Base-by-base conservation (phyloP, 2,329 filamentous ascomycete species). In the Bipolaris gigantea region DNA sequence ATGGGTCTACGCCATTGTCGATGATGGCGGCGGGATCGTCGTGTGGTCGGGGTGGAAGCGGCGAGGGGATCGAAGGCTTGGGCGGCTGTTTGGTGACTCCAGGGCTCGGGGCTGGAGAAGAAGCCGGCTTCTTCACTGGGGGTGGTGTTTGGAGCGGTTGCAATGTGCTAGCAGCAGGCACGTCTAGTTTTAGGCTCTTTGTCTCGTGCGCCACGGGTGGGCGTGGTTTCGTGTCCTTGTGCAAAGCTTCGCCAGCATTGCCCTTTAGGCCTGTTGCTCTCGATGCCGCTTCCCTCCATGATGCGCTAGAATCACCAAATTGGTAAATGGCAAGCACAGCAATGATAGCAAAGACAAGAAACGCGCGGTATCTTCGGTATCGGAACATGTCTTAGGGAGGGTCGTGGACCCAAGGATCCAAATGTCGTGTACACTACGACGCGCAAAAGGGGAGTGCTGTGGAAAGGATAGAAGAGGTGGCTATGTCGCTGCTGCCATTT, bases 341-440 rank as follows among this genome's bases (percentile, higher is more conserved):
- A 52, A 86, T 69, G 57, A 82, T 72, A 50, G 84, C 80, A 62
- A 81, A 81, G 56, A 84, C 68, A 32, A 84, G 70, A 57, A 87
- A 85, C 53, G 85, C 77, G 55, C 86, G 82, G 66, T 87, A 87
- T 68, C 85, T 79, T 63, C 86, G 75, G 58, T 82, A 79, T 47
- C 86, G 83, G 53, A 83, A 72, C 81, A 88, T 85, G 64, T 50
- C 54, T 54, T 23, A 48, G 48, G 45, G 45, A 53, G 40, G 34
- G 50, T 39, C 38, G 55, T 25, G 41, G 43, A 44, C 54, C 40
- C 45, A 42, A 35, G 47, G 35, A 15, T 10, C 33, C 30, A 44
- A 45, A 36, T 30, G 47, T 59, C 55, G 57, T 55, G 57, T 55
- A 54, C 42, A 53, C 30, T 40, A 43, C 30, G 54, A 53, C 60